These are phyloP conservation scores for Helianthus tuberosus DNA, from an alignment of 129 eudicot species.

Conservation along the genomic window DNA sequence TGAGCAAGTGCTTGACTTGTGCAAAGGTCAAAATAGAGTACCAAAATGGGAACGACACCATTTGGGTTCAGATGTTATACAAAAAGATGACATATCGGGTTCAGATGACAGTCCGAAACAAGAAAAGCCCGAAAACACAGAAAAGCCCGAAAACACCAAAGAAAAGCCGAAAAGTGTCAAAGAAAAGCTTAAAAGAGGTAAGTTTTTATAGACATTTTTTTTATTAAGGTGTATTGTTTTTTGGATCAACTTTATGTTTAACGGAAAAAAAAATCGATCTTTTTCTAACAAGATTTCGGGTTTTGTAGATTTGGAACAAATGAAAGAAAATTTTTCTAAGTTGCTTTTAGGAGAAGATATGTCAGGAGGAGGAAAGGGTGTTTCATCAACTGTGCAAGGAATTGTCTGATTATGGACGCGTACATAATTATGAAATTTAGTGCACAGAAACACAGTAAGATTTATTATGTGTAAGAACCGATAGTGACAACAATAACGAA, in stretches of 20 bases:
- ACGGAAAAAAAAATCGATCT: background rate
- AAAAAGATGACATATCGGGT: slow-evolving; percentile 9
- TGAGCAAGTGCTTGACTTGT: no score
- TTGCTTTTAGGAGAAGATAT: slow-evolving; percentile 86
- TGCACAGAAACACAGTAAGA: no score
- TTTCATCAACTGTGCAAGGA: slow-evolving; percentile 82
- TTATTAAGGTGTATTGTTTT: no score
- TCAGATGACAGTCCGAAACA: slow-evolving; percentile 12
- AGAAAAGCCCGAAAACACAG: slow-evolving; percentile 11
- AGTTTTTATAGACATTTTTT: background rate
- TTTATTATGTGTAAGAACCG: no score
- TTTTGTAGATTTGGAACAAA: slow-evolving; percentile 59
- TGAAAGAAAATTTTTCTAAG: slow-evolving; percentile 85
- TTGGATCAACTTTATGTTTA: background rate
- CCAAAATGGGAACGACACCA: no score
- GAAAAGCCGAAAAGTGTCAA: slow-evolving; percentile 13
- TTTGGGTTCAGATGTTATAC: slow-evolving; percentile 12
- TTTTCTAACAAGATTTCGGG: background rate
- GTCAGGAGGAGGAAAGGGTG: slow-evolving; percentile 96
- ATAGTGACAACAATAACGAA: no score
- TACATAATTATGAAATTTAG: no score
- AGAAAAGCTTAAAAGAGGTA: slow-evolving; percentile 30
- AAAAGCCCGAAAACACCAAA: slow-evolving; percentile 12
- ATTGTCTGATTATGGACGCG: no score
- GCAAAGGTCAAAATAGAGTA: no score